Percentiles rank a stretch among this genome's conserved stretches.
Evolutionary conservation across 768 basidiomycete genomes (phyloP).

Genomic region (Boletellus ananas): DNA sequence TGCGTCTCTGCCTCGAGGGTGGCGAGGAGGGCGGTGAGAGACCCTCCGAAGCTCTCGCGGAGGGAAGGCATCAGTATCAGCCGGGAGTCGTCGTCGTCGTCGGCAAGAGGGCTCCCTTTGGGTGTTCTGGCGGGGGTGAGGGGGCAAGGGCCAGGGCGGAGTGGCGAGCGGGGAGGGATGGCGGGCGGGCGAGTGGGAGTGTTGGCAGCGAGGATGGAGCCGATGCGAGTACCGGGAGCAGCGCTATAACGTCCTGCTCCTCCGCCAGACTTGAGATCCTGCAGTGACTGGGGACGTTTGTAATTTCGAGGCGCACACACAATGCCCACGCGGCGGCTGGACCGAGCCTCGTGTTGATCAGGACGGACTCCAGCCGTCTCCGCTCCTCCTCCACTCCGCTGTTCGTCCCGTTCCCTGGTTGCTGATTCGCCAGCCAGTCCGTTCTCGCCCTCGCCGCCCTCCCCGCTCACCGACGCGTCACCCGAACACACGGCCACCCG

Average conservation of each 20-base stretch:
- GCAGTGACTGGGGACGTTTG: constrained; percentile 32
- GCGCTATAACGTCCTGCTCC: constrained; percentile 7
- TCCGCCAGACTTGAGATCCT: constrained; percentile 24
- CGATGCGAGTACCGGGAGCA: constrained; percentile 9
- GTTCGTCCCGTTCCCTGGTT: neutral
- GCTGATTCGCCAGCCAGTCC: constrained; percentile 6
- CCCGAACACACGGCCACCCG: constrained; percentile 21
- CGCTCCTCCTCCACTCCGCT: constrained; percentile 17
- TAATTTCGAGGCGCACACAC: constrained; percentile 34
- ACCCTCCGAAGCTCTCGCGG: constrained; percentile 31
- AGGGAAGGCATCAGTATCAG: constrained; percentile 29
- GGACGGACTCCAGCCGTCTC: constrained; percentile 16
- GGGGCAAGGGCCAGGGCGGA: constrained; percentile 27
- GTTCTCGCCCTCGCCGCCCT: neutral
- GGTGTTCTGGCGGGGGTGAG: no score
- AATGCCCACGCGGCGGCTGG: constrained; percentile 42
- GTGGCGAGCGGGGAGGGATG: constrained; percentile 31
- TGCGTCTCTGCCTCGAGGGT: constrained; percentile 28
- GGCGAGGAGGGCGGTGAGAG: constrained; percentile 29
- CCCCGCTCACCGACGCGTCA: constrained; percentile 16
- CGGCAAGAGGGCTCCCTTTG: no score
- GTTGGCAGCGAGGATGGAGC: neutral
- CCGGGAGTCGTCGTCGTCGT: constrained; percentile 13
- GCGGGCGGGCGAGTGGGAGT: constrained; percentile 14
- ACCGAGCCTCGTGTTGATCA: constrained; percentile 36